These are phyloP conservation scores for Ananas comosus DNA, from an alignment of 176 grass and related monocot species.

Conservation along the genomic window DNA sequence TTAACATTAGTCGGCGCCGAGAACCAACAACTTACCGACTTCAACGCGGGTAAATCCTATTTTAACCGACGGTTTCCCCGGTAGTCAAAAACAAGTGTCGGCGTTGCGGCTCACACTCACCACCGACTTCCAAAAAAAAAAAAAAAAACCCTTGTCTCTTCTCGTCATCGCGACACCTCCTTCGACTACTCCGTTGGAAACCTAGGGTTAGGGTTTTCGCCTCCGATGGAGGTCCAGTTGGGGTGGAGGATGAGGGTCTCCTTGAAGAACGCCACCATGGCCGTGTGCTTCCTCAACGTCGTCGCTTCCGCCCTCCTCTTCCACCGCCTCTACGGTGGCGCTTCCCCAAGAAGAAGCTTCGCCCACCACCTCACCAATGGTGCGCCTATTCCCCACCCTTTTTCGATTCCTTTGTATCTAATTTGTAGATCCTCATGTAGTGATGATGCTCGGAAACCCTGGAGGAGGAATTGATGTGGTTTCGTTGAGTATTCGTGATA, in stretches of 20 bases:
- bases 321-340: constrained; percentile 5
- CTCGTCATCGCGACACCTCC: background rate
- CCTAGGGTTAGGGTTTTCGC: background rate
- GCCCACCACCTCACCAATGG: constrained; percentile 15
- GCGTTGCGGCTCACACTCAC: no score
- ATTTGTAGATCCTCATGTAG: background rate
- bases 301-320: constrained; percentile 23
- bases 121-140: no score
- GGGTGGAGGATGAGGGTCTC: constrained; percentile 28
- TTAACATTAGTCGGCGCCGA: no score
- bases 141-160: no score
- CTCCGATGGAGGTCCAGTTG: constrained; percentile 34
- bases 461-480: background rate
- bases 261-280: constrained; percentile 28
- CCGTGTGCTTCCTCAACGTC: constrained; percentile 32
- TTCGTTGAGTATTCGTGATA: background rate
- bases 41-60: no score
- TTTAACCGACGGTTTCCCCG: no score
- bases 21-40: no score
- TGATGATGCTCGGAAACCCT: background rate
- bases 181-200: background rate
- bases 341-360: background rate
- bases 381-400: background rate
- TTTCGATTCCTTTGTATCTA: background rate
- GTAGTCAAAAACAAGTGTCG: no score